phyloP scores from a whole-genome alignment of 179 eudicot species.

The Heliamphora ciliata region DNA sequence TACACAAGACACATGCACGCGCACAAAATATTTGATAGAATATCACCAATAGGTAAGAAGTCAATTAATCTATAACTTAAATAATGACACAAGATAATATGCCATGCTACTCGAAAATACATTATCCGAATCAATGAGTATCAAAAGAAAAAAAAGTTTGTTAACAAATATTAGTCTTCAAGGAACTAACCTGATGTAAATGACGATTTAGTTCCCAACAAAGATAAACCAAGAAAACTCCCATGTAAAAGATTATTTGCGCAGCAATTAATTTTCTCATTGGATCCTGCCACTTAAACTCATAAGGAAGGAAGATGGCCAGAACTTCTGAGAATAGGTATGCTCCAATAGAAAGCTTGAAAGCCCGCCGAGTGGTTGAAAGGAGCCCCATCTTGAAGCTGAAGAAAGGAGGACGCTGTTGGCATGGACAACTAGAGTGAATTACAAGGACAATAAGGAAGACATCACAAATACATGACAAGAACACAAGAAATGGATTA shows the following conservation, averaged over 20 bases:
- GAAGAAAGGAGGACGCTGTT: slow-evolving; percentile 89
- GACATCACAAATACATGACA: not conserved
- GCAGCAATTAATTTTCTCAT: slow-evolving; percentile 33
- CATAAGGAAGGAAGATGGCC: slow-evolving; percentile 30
- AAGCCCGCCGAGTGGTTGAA: slow-evolving; percentile 43
- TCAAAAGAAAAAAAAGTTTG: not conserved
- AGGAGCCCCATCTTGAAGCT: slow-evolving; percentile 91
- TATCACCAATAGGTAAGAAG: slow-evolving; percentile 3
- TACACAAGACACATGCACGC: not conserved
- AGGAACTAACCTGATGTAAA: slow-evolving; percentile 68
- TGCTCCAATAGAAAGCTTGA: slow-evolving; percentile 47
- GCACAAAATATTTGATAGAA: not conserved
- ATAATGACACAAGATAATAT: not conserved
- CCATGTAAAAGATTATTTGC: slow-evolving; percentile 42
- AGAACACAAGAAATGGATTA: not conserved
- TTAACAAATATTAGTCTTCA: not conserved
- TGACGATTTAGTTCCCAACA: slow-evolving; percentile 82
- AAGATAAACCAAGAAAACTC: slow-evolving; percentile 48
- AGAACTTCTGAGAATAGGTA: slow-evolving; percentile 45
- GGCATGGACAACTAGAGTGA: slow-evolving; percentile 15
- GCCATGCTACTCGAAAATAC: not conserved
- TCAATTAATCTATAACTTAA: not conserved
- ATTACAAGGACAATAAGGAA: not conserved
- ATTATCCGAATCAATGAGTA: not conserved
- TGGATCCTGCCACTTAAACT: slow-evolving; percentile 27